Percentiles rank a stretch among this genome's conserved stretches.
These are phyloP conservation scores for Cystobasidiaceae sp. DNA, from an alignment of 1,284 basidiomycete species.

Conservation along the genomic window DNA sequence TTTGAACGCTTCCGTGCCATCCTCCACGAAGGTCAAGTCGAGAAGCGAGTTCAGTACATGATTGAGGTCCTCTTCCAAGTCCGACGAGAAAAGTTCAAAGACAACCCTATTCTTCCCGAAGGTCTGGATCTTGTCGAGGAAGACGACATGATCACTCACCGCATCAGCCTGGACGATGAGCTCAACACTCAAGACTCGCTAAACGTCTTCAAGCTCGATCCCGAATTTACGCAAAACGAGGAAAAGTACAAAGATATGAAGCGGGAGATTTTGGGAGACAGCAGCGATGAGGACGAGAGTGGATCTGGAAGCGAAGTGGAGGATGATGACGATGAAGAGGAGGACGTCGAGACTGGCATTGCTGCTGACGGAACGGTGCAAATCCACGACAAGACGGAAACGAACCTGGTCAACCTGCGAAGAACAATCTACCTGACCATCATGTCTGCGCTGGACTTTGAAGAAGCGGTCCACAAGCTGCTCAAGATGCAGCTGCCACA, in stretches of 20 bases:
- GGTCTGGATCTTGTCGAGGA: conserved; percentile 95
- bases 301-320: conserved; percentile 52
- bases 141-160: conserved; percentile 94
- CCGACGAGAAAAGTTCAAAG: conserved; percentile 96
- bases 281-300: conserved; percentile 54
- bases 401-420: conserved; percentile 90
- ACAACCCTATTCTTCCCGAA: conserved; percentile 89
- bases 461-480: conserved; percentile 97
- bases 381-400: conserved; percentile 91
- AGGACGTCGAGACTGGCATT: conserved; percentile 47
- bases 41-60: conserved; percentile 98
- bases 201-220: conserved; percentile 93
- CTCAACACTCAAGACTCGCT: conserved; percentile 88
- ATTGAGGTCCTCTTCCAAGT: conserved; percentile 98
- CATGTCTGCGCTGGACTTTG: conserved; percentile 83
- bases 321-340: conserved; percentile 60
- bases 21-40: conserved; percentile 88
- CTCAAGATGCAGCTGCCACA: conserved; percentile 87
- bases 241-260: conserved; percentile 90
- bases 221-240: conserved; percentile 83
- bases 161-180: conserved; percentile 85
- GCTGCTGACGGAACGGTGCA: conserved; percentile 62
- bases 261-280: conserved; percentile 78
- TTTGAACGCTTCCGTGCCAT: conserved; percentile 95
- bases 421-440: conserved; percentile 94